Percentiles rank a stretch among this genome's conserved stretches.
phyloP scores from a whole-genome alignment of 2,329 filamentous ascomycete species.

The Penicillium sclerotiorum region DNA sequence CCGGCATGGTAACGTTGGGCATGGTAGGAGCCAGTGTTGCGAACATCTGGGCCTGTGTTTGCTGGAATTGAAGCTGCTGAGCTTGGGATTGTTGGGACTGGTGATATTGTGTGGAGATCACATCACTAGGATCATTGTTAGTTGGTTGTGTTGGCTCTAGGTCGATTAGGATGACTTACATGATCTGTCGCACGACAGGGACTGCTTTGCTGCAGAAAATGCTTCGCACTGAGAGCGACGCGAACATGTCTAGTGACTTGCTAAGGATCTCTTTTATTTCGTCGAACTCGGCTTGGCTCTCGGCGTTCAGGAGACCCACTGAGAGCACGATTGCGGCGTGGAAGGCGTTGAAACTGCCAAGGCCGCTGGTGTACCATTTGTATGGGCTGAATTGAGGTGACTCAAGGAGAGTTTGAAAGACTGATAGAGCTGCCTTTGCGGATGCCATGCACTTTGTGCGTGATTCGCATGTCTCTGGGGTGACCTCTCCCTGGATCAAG shows the following conservation, averaged over 20 bases:
- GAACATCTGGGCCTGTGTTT: constrained; percentile 13
- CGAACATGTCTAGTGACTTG: constrained; percentile 36
- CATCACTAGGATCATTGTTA: constrained; percentile 21
- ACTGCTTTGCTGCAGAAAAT: constrained; percentile 42
- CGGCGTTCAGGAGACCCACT: constrained; percentile 31
- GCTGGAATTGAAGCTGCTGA: constrained; percentile 15
- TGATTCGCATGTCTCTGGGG: constrained; percentile 30
- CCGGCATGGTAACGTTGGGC: constrained; percentile 14
- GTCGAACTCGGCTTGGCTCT: constrained; percentile 31
- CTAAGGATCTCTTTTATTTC: constrained; percentile 32
- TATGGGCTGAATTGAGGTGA: constrained; percentile 37
- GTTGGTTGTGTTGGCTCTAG: background rate
- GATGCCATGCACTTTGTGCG: constrained; percentile 37
- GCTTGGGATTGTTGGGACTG: constrained; percentile 14
- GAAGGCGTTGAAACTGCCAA: constrained; percentile 46
- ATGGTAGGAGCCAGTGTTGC: constrained; percentile 6
- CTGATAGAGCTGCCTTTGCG: constrained; percentile 36
- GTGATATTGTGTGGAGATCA: constrained; percentile 20
- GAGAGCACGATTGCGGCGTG: constrained; percentile 41
- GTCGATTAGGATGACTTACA: constrained; percentile 25
- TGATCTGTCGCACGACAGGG: constrained; percentile 36
- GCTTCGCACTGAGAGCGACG: constrained; percentile 36
- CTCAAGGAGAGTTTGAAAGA: constrained; percentile 37
- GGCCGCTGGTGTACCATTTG: constrained; percentile 44
- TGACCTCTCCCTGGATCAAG: constrained; percentile 36